Percentiles rank a stretch among this genome's conserved stretches.
Evolutionary conservation across 2,329 filamentous ascomycete genomes (phyloP).

Genomic region (Chaetomiaceae sp.): DNA sequence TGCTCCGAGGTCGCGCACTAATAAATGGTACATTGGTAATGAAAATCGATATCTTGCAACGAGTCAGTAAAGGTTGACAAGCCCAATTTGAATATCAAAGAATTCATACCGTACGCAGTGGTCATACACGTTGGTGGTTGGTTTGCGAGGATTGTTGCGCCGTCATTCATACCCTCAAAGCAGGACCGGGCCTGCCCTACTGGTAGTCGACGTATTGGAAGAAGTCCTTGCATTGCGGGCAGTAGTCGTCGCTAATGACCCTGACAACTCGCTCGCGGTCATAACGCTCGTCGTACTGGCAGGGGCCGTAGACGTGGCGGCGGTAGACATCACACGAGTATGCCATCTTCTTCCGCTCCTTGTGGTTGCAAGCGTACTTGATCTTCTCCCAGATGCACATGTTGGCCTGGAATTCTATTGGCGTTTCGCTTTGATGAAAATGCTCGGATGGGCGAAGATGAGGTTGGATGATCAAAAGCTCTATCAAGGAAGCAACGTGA

Average conservation of each 20-base stretch:
- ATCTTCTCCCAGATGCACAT: constrained; percentile 16
- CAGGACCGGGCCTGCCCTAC: neutral
- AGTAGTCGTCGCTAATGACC: neutral
- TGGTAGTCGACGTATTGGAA: constrained; percentile 4
- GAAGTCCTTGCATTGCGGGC: neutral
- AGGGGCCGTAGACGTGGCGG: constrained; percentile 8
- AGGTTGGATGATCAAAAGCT: neutral
- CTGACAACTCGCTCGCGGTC: neutral
- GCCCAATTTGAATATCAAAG: no score
- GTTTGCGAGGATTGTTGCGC: no score
- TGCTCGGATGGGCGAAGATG: no score
- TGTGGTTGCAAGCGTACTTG: constrained; percentile 1
- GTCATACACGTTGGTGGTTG: no score
- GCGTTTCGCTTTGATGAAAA: no score
- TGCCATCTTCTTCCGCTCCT: neutral
- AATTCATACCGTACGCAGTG: neutral
- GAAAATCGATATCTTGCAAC: no score
- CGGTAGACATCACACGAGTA: constrained; percentile 12
- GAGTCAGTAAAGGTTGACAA: no score
- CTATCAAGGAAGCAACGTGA: no score
- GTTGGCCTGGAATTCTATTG: neutral
- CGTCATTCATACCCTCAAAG: no score
- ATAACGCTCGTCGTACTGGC: neutral
- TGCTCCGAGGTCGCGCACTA: no score
- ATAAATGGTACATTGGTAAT: neutral